Percentiles rank a stretch among this genome's conserved stretches.
Evolutionary conservation across 75 land plant genomes (phyloP).

Genomic region (Chamaecyparis obtusa): DNA sequence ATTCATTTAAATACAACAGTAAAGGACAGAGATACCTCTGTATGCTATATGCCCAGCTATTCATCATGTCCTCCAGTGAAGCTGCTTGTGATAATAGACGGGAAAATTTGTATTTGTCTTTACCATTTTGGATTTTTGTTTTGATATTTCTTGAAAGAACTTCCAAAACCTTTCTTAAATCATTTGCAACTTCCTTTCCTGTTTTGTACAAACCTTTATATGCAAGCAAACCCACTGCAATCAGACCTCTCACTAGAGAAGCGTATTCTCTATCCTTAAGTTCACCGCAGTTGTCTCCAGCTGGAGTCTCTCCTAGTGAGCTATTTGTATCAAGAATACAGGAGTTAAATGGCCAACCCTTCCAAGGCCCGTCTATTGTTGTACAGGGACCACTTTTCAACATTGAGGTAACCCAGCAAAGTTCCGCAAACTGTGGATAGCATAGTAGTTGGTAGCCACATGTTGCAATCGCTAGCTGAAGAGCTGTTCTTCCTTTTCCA

Average conservation of each 20-base stretch:
- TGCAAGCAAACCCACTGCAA: constrained; percentile 85
- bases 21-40: constrained; percentile 43
- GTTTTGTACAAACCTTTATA: constrained; percentile 69
- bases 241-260: constrained; percentile 60
- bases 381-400: constrained; percentile 72
- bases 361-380: constrained; percentile 50
- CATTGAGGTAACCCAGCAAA: constrained; percentile 84
- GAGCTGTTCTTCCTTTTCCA: constrained; percentile 38
- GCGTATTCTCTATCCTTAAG: constrained; percentile 23
- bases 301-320: constrained; percentile 14
- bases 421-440: constrained; percentile 78
- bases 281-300: constrained; percentile 16
- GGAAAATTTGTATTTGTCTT: constrained; percentile 53
- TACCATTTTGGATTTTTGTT: constrained; percentile 55
- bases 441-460: constrained; percentile 80
- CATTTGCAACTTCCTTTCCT: constrained; percentile 65
- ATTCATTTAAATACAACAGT: constrained; percentile 10
- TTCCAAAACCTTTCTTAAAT: constrained; percentile 65
- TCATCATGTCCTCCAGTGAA: constrained; percentile 75
- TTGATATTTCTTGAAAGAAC: constrained; percentile 54
- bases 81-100: constrained; percentile 79
- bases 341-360: constrained; percentile 60
- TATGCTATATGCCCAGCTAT: constrained; percentile 64
- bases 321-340: constrained; percentile 40
- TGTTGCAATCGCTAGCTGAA: constrained; percentile 51